A percentile compares a stretch with the other conserved stretches of the same genome.
phyloP scores from a whole-genome alignment of 2,329 filamentous ascomycete species.

The Sporothrix brunneoviolacea region DNA sequence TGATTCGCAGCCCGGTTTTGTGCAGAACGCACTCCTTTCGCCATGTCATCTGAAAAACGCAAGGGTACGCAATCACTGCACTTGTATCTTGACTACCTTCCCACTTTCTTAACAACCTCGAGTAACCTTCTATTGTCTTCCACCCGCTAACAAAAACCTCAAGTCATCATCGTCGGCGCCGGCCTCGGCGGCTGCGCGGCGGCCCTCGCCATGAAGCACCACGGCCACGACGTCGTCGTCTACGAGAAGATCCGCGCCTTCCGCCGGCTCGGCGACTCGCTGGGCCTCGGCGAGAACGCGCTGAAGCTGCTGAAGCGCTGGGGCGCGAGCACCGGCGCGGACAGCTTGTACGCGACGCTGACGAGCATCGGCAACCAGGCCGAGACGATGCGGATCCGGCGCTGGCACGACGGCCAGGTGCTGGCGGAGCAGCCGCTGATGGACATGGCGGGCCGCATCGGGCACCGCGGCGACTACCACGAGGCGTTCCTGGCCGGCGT shows the following conservation, averaged over 20 bases:
- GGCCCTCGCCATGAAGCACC: slow-evolving; percentile 40
- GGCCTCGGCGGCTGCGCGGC: slow-evolving; percentile 43
- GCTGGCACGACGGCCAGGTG: slow-evolving; percentile 41
- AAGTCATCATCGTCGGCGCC: slow-evolving; percentile 43
- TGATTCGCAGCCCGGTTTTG: no score
- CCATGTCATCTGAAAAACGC: no score
- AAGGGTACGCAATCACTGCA: no score
- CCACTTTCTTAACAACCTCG: no score
- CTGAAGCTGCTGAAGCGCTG: slow-evolving; percentile 38
- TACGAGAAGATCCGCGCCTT: slow-evolving; percentile 39
- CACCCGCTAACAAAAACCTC: no score
- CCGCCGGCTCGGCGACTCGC: slow-evolving; percentile 37
- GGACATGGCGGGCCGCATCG: slow-evolving; percentile 44
- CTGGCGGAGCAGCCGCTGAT: slow-evolving; percentile 41
- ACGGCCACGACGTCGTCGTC: slow-evolving; percentile 36
- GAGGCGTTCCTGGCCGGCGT: slow-evolving; percentile 35
- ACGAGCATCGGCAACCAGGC: slow-evolving; percentile 41
- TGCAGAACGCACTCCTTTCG: background rate
- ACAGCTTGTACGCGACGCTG: slow-evolving; percentile 28
- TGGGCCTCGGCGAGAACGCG: slow-evolving; percentile 41
- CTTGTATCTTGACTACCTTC: no score
- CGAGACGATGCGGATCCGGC: slow-evolving; percentile 40
- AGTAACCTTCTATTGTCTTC: no score
- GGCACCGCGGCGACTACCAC: slow-evolving; percentile 39
- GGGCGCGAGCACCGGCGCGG: slow-evolving; percentile 23